Evolutionary conservation across 208 protist species (phyloP).

Genomic region (Crithidia thermophila): DNA sequence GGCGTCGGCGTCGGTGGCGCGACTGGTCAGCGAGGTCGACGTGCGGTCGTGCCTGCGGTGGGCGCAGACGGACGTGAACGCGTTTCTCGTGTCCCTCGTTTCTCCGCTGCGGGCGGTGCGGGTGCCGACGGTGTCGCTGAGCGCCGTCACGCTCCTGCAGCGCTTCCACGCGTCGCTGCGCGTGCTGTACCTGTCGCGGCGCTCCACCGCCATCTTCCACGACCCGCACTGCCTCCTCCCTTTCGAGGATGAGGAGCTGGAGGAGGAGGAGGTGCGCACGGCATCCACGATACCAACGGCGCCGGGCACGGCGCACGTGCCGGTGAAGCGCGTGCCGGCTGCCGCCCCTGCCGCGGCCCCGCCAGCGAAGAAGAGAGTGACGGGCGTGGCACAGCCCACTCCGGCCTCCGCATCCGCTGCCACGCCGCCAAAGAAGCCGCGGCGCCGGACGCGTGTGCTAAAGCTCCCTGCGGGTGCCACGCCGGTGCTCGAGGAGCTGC

Average conservation of each 20-base stretch:
- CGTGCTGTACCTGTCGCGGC: slow-evolving; percentile 26
- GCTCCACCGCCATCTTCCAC: background rate
- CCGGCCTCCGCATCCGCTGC: background rate
- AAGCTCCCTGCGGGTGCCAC: background rate
- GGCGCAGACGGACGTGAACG: slow-evolving; percentile 12
- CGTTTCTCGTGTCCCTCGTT: background rate
- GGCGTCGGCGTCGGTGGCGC: slow-evolving; percentile 12
- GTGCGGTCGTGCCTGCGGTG: slow-evolving; percentile 18
- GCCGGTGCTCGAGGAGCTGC: slow-evolving; percentile 28
- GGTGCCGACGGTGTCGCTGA: slow-evolving; percentile 5
- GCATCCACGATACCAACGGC: background rate
- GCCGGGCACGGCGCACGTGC: background rate
- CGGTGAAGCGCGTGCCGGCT: background rate
- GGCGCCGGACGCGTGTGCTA: background rate
- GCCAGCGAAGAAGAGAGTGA: background rate
- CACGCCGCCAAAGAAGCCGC: background rate
- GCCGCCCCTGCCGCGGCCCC: background rate
- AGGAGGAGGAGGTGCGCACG: slow-evolving; percentile 16
- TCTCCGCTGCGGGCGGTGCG: slow-evolving; percentile 24
- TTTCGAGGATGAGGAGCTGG: slow-evolving; percentile 33
- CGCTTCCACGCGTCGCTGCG: slow-evolving; percentile 27
- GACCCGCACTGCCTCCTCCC: background rate
- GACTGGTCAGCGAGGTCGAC: slow-evolving; percentile 20
- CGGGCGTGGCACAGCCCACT: too few species aligned
- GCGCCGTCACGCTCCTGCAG: slow-evolving; percentile 7